Evolutionary conservation across 306 rosid genomes (phyloP).

Genomic region (Castanea mollissima): DNA sequence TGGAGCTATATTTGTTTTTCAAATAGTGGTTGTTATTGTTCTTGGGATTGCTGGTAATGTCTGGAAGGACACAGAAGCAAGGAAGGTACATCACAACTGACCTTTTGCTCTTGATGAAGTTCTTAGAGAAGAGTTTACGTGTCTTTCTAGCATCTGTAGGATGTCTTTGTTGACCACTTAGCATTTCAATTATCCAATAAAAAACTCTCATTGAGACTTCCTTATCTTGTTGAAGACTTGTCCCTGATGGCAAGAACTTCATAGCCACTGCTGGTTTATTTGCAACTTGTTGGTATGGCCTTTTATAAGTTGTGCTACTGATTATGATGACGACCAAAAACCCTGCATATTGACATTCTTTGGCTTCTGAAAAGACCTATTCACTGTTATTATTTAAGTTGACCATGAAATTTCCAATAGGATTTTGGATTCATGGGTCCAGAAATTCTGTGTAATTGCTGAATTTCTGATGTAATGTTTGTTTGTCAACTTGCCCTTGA

Average conservation of each 20-base stretch:
- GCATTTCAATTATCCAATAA: background rate
- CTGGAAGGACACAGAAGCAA: constrained; percentile 98
- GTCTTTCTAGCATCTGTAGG: constrained; percentile 7
- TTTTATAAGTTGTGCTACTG: background rate
- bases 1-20: constrained; percentile 95
- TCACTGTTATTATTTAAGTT: background rate
- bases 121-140: background rate
- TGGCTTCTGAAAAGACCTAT: background rate
- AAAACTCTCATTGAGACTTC: background rate
- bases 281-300: background rate
- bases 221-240: background rate
- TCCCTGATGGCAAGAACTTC: background rate
- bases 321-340: background rate
- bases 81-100: constrained; percentile 56
- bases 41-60: constrained; percentile 95
- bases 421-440: background rate
- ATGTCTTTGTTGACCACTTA: background rate
- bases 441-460: background rate
- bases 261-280: background rate
- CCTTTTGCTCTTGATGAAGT: constrained; percentile 15
- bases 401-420: background rate
- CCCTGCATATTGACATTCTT: background rate
- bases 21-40: constrained; percentile 95
- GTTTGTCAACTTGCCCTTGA: background rate
- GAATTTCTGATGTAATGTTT: background rate